A percentile compares a stretch with the other conserved stretches of the same genome.
phyloP scores from a whole-genome alignment of 345 rosid species.

The Reutealis trisperma region DNA sequence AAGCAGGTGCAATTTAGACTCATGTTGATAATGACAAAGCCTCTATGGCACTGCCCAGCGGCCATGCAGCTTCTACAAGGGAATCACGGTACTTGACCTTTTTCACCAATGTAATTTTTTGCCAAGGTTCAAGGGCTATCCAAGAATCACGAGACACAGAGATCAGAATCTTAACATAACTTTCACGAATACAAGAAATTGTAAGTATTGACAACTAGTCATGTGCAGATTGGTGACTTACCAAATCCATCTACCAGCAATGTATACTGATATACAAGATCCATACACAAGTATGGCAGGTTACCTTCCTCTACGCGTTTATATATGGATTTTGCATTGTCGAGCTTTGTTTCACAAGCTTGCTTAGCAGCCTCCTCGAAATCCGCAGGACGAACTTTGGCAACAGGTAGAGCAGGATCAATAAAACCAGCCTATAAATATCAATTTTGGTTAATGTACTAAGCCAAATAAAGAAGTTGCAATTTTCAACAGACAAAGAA shows the following conservation, averaged over 20 bases:
- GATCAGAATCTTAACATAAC: slow-evolving; percentile 9
- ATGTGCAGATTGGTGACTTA: slow-evolving; percentile 25
- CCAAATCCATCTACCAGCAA: slow-evolving; percentile 91
- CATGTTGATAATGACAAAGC: slow-evolving; percentile 56
- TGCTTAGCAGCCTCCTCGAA: slow-evolving; percentile 80
- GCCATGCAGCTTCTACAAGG: slow-evolving; percentile 98
- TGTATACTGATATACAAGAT: slow-evolving; percentile 80
- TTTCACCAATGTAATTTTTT: slow-evolving; percentile 82
- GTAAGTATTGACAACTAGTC: slow-evolving; percentile 2
- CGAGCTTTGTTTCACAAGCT: slow-evolving; percentile 77
- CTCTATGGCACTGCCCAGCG: slow-evolving; percentile 95
- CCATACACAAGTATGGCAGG: slow-evolving; percentile 89
- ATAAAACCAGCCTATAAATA: slow-evolving; percentile 71
- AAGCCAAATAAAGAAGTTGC: neutral
- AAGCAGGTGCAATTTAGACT: neutral
- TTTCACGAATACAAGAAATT: neutral
- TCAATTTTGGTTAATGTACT: slow-evolving; percentile 10
- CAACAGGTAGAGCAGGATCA: slow-evolving; percentile 61
- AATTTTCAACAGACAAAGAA: neutral
- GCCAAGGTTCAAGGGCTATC: slow-evolving; percentile 72
- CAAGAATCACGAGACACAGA: neutral
- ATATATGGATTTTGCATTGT: slow-evolving; percentile 59
- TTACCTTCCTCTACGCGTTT: slow-evolving; percentile 48
- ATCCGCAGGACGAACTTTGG: slow-evolving; percentile 69
- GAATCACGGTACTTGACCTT: slow-evolving; percentile 61